A percentile compares a stretch with the other conserved stretches of the same genome.
These are phyloP conservation scores for Epichloe hybrida DNA, from an alignment of 2,329 filamentous ascomycete genomes.

Conservation along the genomic window DNA sequence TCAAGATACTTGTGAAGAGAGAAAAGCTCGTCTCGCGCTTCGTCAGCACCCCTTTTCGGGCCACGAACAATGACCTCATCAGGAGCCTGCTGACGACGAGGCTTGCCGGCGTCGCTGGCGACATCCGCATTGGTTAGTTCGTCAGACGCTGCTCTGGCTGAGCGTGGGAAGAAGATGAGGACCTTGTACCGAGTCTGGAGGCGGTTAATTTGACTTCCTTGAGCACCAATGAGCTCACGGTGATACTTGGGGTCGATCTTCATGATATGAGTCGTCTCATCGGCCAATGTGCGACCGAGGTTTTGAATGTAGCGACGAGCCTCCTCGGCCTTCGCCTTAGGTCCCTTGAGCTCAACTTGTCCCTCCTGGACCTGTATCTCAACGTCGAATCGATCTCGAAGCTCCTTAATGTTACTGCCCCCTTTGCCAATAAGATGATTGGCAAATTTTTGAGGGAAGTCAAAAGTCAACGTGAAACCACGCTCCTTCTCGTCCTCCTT, in stretches of 20 bases:
- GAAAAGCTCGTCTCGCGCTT: slow-evolving; percentile 81
- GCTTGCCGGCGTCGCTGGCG: slow-evolving; percentile 51
- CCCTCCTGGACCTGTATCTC: slow-evolving; percentile 85
- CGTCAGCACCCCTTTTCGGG: slow-evolving; percentile 83
- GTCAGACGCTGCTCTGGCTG: slow-evolving; percentile 47
- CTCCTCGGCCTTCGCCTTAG: slow-evolving; percentile 83
- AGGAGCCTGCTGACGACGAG: slow-evolving; percentile 57
- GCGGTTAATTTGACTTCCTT: slow-evolving; percentile 78
- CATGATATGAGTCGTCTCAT: slow-evolving; percentile 75
- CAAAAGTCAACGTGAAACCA: slow-evolving; percentile 72
- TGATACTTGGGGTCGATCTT: slow-evolving; percentile 93
- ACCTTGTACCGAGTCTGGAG: slow-evolving; percentile 89
- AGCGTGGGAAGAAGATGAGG: slow-evolving; percentile 81
- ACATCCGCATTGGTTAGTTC: slow-evolving; percentile 59
- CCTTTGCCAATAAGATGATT: slow-evolving; percentile 67
- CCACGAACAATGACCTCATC: slow-evolving; percentile 89
- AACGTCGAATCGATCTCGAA: slow-evolving; percentile 54
- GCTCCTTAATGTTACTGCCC: slow-evolving; percentile 51
- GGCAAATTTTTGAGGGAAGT: slow-evolving; percentile 89
- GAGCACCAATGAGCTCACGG: slow-evolving; percentile 79
- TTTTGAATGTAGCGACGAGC: slow-evolving; percentile 71
- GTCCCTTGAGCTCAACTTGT: slow-evolving; percentile 89
- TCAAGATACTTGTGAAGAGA: slow-evolving; percentile 79
- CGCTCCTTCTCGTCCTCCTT: slow-evolving; percentile 89
- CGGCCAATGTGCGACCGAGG: slow-evolving; percentile 70